Conservation (phyloP, 352 stramenopile species). For the Pythium biforme region DNA sequence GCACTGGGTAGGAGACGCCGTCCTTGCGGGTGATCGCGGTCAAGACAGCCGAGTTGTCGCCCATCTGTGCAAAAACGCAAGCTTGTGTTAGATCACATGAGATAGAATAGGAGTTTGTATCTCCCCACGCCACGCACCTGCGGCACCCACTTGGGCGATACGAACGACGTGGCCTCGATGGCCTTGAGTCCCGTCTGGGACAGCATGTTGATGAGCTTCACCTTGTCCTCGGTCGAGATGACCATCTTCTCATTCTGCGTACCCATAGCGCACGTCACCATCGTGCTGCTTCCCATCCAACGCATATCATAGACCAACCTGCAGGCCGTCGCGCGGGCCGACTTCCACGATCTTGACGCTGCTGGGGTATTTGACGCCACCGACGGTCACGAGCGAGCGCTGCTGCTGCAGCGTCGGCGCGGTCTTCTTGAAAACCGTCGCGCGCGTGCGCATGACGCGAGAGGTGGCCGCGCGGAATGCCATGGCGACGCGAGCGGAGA, state of each 20-base stretch:
- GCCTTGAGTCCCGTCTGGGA: conserved; percentile 83
- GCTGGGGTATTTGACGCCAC: conserved; percentile 44
- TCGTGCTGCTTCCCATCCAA: not conserved
- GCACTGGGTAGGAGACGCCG: conserved; percentile 86
- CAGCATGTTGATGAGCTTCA: conserved; percentile 91
- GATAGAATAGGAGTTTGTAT: not conserved
- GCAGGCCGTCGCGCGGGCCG: conserved; percentile 94
- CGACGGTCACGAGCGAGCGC: conserved; percentile 33
- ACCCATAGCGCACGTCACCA: not conserved
- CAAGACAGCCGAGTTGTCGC: conserved; percentile 89
- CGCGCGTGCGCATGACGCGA: conserved; percentile 10
- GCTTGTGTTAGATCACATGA: not conserved
- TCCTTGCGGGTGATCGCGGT: conserved; percentile 70
- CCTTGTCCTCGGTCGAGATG: conserved; percentile 89
- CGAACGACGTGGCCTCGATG: conserved; percentile 95
- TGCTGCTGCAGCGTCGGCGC: conserved; percentile 13
- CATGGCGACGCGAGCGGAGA: conserved; percentile 10
- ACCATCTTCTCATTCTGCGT: conserved; percentile 89
- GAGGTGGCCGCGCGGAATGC: conserved; percentile 4
- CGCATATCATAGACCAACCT: conserved; percentile 29
- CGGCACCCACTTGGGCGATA: conserved; percentile 97
- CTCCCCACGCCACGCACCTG: conserved; percentile 45
- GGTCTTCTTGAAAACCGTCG: conserved; percentile 9
- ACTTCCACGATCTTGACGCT: conserved; percentile 94
- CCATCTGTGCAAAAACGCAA: conserved; percentile 74